Percentiles rank a stretch among this genome's conserved stretches.
Evolutionary conservation across 306 rosid species (phyloP).

Genomic region (Rosa multiflora): DNA sequence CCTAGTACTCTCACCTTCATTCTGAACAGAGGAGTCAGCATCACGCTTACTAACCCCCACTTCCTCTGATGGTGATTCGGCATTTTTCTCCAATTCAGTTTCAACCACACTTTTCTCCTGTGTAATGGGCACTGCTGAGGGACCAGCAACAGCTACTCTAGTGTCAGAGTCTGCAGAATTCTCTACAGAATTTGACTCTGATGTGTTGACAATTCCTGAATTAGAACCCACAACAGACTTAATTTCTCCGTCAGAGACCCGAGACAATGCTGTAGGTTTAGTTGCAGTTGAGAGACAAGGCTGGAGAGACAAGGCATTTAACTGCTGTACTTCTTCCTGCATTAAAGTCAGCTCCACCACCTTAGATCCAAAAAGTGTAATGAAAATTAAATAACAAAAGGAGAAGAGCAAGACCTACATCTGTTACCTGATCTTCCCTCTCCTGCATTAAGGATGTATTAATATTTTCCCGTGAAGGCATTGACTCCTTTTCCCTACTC

Average conservation of each 20-base stretch:
- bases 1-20: slow-evolving; percentile 32
- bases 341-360: slow-evolving; percentile 51
- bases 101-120: slow-evolving; percentile 25
- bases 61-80: slow-evolving; percentile 33
- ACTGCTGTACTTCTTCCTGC: slow-evolving; percentile 51
- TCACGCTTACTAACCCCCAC: slow-evolving; percentile 37
- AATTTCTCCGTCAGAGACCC: slow-evolving; percentile 43
- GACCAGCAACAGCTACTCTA: slow-evolving; percentile 34
- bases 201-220: slow-evolving; percentile 29
- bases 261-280: slow-evolving; percentile 33
- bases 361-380: slow-evolving; percentile 29
- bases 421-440: slow-evolving; percentile 84
- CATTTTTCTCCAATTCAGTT: slow-evolving; percentile 32
- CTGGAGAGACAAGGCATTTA: slow-evolving; percentile 51
- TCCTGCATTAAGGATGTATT: slow-evolving; percentile 42
- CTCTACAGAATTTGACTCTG: slow-evolving; percentile 41
- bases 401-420: slow-evolving; percentile 91
- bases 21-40: slow-evolving; percentile 29
- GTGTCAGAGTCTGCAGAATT: slow-evolving; percentile 34
- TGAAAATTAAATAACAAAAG: slow-evolving; percentile 32
- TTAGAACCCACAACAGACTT: slow-evolving; percentile 36
- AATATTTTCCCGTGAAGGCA: slow-evolving; percentile 21
- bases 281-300: slow-evolving; percentile 28
- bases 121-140: slow-evolving; percentile 22
- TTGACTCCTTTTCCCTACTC: slow-evolving; percentile 22